These are phyloP conservation scores for Nemania bipapillata DNA, from an alignment of 2,329 filamentous ascomycete genomes.

Conservation along the genomic window DNA sequence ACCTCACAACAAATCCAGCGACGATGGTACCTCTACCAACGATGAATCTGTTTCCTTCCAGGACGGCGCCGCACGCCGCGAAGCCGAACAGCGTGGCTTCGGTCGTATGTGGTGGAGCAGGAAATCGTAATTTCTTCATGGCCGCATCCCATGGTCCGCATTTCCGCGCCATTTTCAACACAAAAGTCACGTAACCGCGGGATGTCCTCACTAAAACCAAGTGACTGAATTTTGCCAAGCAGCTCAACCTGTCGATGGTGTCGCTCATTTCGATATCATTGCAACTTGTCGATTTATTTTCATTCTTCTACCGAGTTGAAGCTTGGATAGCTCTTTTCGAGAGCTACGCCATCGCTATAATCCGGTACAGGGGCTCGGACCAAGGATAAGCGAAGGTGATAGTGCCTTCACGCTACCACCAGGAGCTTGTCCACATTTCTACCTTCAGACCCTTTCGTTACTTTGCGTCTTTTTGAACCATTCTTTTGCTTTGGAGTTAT, in stretches of 20 bases:
- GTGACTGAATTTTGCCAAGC: conserved; percentile 33
- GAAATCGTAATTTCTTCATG: conserved; percentile 41
- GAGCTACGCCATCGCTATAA: conserved; percentile 54
- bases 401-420: conserved; percentile 58
- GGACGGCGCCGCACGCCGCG: conserved; percentile 70
- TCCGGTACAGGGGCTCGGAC: conserved; percentile 43
- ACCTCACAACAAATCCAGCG: conserved; percentile 59
- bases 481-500: conserved; percentile 34
- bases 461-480: conserved; percentile 33
- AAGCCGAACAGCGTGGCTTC: conserved; percentile 69
- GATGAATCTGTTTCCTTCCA: conserved; percentile 61
- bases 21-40: conserved; percentile 51
- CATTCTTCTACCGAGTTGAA: conserved; percentile 34
- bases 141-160: conserved; percentile 30
- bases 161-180: conserved; percentile 43
- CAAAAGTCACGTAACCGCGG: conserved; percentile 20
- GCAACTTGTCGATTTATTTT: conserved; percentile 31
- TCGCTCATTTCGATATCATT: conserved; percentile 32
- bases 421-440: conserved; percentile 33
- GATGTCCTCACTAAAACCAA: conserved; percentile 13
- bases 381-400: conserved; percentile 45
- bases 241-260: conserved; percentile 55
- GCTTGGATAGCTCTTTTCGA: conserved; percentile 45
- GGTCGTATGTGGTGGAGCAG: conserved; percentile 55
- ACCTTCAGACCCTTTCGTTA: conserved; percentile 40